Evolutionary conservation across 257 asterid genomes (phyloP).

Genomic region (Rauvolfia tetraphylla): DNA sequence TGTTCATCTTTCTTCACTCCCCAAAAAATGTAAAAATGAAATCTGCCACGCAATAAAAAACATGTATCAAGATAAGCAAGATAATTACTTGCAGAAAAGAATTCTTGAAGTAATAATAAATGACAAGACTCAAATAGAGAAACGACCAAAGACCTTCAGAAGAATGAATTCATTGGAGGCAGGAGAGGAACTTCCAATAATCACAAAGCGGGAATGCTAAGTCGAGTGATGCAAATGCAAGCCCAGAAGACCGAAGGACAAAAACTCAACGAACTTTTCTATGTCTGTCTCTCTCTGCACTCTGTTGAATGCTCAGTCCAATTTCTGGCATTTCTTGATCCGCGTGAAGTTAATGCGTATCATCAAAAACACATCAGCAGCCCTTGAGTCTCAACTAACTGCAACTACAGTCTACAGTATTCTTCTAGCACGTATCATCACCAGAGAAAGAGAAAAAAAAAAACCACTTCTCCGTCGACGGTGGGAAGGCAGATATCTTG

Average conservation of each 20-base stretch:
- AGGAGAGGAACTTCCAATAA: slow-evolving; percentile 1
- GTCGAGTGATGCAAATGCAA: slow-evolving; percentile 8
- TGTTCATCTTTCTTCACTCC: slow-evolving; percentile 49
- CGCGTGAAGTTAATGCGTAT: slow-evolving; percentile 30
- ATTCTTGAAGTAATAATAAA: slow-evolving; percentile 14
- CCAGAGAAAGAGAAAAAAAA: slow-evolving; percentile 16
- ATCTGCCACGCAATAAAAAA: slow-evolving; percentile 35
- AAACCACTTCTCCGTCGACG: slow-evolving; percentile 14
- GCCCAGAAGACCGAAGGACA: slow-evolving; percentile 17
- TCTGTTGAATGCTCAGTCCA: slow-evolving; percentile 19
- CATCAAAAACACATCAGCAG: slow-evolving; percentile 29
- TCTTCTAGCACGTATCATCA: slow-evolving; percentile 10
- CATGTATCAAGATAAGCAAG: slow-evolving; percentile 13
- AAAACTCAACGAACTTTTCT: slow-evolving; percentile 14
- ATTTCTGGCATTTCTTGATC: slow-evolving; percentile 40
- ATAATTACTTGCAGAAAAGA: not conserved
- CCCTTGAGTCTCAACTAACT: slow-evolving; percentile 12
- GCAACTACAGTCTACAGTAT: not conserved
- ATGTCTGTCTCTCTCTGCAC: slow-evolving; percentile 5
- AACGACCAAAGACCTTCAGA: slow-evolving; percentile 28
- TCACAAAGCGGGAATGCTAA: slow-evolving; percentile 20
- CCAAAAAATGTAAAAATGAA: slow-evolving; percentile 20
- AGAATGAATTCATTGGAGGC: slow-evolving; percentile 41
- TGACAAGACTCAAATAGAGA: slow-evolving; percentile 19
- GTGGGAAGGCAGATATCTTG: not conserved